These are phyloP conservation scores for Cryomyces minteri DNA, from an alignment of 495 filamentous ascomycete species.

Conservation along the genomic window DNA sequence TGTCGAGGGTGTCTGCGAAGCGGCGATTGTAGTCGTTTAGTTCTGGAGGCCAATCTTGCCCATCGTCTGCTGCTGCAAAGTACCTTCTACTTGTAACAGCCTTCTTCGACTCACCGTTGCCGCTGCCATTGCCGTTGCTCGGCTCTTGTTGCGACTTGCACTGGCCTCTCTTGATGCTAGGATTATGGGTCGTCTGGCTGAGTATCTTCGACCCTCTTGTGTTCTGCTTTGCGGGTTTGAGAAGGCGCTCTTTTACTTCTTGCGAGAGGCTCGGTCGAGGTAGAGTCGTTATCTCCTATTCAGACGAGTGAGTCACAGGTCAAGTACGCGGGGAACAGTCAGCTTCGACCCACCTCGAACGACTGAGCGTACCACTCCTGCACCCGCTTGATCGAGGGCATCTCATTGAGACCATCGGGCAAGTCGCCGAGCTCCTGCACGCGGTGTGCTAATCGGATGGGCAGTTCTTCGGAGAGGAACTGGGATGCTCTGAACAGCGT, in stretches of 20 bases:
- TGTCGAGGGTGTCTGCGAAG: slow-evolving; percentile 68
- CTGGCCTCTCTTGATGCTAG: slow-evolving; percentile 71
- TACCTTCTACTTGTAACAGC: slow-evolving; percentile 43
- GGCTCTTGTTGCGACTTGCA: slow-evolving; percentile 39
- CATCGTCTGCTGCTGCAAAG: slow-evolving; percentile 80
- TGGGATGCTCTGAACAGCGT: slow-evolving; percentile 95
- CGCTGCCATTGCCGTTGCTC: background rate
- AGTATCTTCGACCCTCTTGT: slow-evolving; percentile 45
- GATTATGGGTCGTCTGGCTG: slow-evolving; percentile 71
- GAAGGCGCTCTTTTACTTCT: slow-evolving; percentile 61
- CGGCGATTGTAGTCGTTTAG: slow-evolving; percentile 83
- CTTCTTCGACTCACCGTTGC: too few species aligned
- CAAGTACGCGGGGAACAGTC: too few species aligned
- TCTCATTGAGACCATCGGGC: slow-evolving; percentile 94
- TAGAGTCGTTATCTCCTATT: slow-evolving; percentile 74
- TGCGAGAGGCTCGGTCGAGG: slow-evolving; percentile 55
- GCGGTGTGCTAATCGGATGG: slow-evolving; percentile 88
- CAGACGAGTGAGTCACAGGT: too few species aligned
- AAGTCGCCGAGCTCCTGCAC: slow-evolving; percentile 83
- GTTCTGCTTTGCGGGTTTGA: slow-evolving; percentile 47
- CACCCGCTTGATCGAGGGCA: slow-evolving; percentile 91
- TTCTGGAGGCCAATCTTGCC: slow-evolving; percentile 82
- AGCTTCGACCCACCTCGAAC: slow-evolving; percentile 37
- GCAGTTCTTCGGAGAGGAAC: slow-evolving; percentile 95
- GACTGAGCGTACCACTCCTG: slow-evolving; percentile 99